Evolutionary conservation across 805 yeast genomes (phyloP).

Genomic region (Hyphopichia homilentoma): DNA sequence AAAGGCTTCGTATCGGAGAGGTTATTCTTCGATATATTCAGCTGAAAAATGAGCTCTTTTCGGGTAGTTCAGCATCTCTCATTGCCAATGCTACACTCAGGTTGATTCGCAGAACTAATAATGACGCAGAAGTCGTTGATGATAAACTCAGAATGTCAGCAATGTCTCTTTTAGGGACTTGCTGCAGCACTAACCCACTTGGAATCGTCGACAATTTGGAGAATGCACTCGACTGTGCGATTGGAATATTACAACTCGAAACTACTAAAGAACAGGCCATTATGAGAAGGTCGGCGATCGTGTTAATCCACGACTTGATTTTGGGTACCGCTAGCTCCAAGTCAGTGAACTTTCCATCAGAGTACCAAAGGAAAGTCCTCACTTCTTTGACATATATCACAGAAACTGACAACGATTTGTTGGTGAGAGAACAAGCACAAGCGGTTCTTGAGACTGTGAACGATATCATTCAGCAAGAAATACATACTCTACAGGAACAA

Average conservation of each 20-base stretch:
- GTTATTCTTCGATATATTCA: conserved; percentile 61
- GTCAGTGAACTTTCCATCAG: conserved; percentile 46
- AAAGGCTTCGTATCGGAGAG: conserved; percentile 78
- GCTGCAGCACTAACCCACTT: conserved; percentile 56
- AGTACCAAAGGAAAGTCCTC: conserved; percentile 42
- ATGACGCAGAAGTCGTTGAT: conserved; percentile 40
- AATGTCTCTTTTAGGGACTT: conserved; percentile 75
- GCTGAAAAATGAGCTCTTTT: conserved; percentile 43
- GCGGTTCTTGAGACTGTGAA: conserved; percentile 28
- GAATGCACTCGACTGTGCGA: conserved; percentile 69
- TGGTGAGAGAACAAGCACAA: conserved; percentile 57
- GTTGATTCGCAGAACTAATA: conserved; percentile 26
- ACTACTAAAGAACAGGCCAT: conserved; percentile 41
- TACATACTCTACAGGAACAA: no score
- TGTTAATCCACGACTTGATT: conserved; percentile 59
- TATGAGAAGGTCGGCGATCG: conserved; percentile 73
- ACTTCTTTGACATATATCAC: conserved; percentile 40
- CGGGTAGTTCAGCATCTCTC: conserved; percentile 38
- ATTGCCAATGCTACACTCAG: conserved; percentile 44
- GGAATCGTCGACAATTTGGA: conserved; percentile 47
- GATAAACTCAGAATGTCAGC: conserved; percentile 76
- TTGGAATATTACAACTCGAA: conserved; percentile 70
- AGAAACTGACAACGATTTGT: conserved; percentile 50
- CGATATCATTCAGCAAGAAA: no score
- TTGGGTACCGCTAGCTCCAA: conserved; percentile 44